Percentiles rank a stretch among this genome's conserved stretches.
Conservation (phyloP, 202 grass and related monocot genomes). For the Schoenoplectus triqueter region DNA sequence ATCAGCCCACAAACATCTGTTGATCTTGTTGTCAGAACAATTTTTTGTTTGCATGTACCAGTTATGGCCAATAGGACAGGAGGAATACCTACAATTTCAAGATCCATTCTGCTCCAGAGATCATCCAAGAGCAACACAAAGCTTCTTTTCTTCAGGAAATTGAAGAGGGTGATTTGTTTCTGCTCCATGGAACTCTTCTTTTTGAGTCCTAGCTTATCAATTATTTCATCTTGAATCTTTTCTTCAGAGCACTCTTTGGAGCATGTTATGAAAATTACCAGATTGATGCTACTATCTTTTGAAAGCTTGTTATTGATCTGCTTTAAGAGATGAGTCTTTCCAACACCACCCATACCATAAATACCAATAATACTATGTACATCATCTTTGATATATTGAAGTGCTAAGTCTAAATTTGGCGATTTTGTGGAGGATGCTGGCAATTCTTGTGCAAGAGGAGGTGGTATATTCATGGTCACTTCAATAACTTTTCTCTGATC, state of each 20-base stretch:
- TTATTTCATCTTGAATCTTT: conserved; percentile 47
- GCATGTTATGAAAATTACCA: conserved; percentile 48
- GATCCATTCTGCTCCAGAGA: conserved; percentile 53
- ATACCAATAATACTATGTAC: conserved; percentile 39
- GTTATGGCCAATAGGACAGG: not conserved
- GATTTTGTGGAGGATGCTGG: not conserved
- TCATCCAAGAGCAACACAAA: conserved; percentile 70
- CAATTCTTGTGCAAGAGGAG: not conserved
- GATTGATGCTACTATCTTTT: conserved; percentile 34
- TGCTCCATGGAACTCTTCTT: conserved; percentile 45
- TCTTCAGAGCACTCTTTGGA: conserved; percentile 47
- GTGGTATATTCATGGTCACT: not conserved
- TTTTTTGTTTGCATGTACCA: conserved; percentile 43
- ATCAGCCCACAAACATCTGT: conserved; percentile 47
- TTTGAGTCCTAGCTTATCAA: conserved; percentile 43
- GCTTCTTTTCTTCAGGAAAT: conserved; percentile 53
- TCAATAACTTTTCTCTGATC: not conserved
- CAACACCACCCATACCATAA: conserved; percentile 21
- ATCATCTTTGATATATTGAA: conserved; percentile 17
- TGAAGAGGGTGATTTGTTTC: conserved; percentile 45
- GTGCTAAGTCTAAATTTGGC: conserved; percentile 1
- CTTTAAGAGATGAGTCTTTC: conserved; percentile 26
- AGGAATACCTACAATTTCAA: conserved; percentile 53
- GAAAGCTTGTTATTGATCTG: conserved; percentile 22
- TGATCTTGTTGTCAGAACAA: conserved; percentile 51